A percentile compares a stretch with the other conserved stretches of the same genome.
Evolutionary conservation across 164 flowering plant species (phyloP).

Genomic region (Liquidambar formosana): DNA sequence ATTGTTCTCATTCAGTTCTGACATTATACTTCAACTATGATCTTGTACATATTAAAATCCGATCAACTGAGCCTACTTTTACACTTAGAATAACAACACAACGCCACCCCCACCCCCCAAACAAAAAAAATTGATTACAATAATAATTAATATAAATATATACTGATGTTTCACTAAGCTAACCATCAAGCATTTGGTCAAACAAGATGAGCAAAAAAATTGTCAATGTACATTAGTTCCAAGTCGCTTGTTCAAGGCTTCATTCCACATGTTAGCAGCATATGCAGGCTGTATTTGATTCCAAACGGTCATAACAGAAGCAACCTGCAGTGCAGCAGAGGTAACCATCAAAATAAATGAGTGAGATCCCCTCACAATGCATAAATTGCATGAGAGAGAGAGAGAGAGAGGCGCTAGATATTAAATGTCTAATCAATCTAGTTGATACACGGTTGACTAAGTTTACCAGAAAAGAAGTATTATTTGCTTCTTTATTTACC

Average conservation of each 20-base stretch:
- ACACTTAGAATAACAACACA: not conserved
- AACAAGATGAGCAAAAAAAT: not conserved
- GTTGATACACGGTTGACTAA: not conserved
- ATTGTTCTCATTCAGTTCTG: no score
- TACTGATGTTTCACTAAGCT: no score
- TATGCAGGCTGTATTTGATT: conserved; percentile 76
- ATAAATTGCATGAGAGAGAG: not conserved
- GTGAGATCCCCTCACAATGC: not conserved
- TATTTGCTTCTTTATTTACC: not conserved
- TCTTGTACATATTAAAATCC: not conserved
- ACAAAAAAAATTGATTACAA: no score
- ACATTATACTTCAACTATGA: not conserved
- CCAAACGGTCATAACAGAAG: conserved; percentile 94
- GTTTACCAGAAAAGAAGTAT: not conserved
- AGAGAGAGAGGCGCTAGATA: no score
- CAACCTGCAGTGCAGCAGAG: conserved; percentile 53
- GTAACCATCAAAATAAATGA: conserved; percentile 5
- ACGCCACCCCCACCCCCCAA: not conserved
- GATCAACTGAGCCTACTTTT: not conserved
- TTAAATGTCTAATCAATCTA: not conserved
- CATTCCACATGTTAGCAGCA: conserved; percentile 97
- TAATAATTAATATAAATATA: no score
- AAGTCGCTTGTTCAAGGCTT: conserved; percentile 93
- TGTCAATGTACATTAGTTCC: conserved; percentile 64
- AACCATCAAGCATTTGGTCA: not conserved